Base-by-base conservation (phyloP, 139 green algal genomes). In the Zygnema circumcarinatum region DNA sequence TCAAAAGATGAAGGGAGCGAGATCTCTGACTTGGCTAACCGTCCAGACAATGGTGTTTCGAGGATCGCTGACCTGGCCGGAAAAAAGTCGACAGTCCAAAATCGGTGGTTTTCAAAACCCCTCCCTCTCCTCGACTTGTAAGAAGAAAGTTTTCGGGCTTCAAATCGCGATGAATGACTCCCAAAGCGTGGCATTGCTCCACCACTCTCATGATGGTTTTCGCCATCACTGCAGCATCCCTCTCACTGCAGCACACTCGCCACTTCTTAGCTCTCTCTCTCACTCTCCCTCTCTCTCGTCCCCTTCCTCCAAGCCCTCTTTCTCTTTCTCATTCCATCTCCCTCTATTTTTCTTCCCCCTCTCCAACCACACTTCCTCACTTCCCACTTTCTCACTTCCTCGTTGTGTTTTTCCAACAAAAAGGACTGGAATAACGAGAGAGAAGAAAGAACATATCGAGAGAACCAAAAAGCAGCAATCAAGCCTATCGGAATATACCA, bases 11-110 rank as follows among this genome's bases (percentile, higher is more conserved):
- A 62, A 16, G 16, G 47, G 47, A 25, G 16, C 7, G 47, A 62
- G 47, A 16, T 62, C 16, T 25, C 7, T 62, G 16, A 62, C 16
- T 25, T 25, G 47, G 16, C 47, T 25, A 62, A 62, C 7, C 16
- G 47, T 25, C 16, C 7, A 62, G 47, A 62, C 47, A 25, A 7
- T n/a, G n/a, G n/a, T n/a, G n/a, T 16, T 62, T 62, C 47, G 7
- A 62, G 16, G 16, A 78, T 20, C 82, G 85, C 98, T 39, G 20
- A 1, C 94, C 94, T 1, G 74, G 74, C 86, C 96, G 97, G 91
- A 96, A 91, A 73, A 98, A 99, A 1, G 94, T 83, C 38, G 92
- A 95, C 36, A 98, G 93, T 36, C 96, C 96, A 90, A 98, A 98
- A 88, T 98, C 96, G 20, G 75, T 38, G 33, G 75, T 78, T 78